phyloP scores from a whole-genome alignment of 768 basidiomycete species.

The Pleurotus sapidus region DNA sequence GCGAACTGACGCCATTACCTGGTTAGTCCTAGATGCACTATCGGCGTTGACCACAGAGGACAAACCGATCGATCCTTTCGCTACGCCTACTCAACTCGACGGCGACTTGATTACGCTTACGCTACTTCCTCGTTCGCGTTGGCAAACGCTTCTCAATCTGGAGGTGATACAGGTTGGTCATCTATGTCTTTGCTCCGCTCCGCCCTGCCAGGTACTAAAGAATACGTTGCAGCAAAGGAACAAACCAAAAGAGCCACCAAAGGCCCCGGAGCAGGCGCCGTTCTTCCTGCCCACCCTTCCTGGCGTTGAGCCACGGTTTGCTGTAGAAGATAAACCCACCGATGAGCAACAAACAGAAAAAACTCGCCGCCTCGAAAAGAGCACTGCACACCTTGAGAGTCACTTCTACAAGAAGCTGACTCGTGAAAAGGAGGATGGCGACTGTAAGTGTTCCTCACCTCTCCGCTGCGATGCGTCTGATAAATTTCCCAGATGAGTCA shows the following conservation, averaged over 20 bases:
- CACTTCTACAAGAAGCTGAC: conserved; percentile 67
- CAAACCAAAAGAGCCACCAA: conserved; percentile 94
- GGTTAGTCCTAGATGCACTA: conserved; percentile 67
- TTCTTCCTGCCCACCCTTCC: conserved; percentile 95
- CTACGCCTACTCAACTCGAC: conserved; percentile 85
- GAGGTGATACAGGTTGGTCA: conserved; percentile 82
- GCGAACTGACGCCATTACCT: conserved; percentile 1
- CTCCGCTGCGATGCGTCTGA: neutral
- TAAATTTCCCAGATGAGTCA: conserved; percentile 52
- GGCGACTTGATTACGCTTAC: conserved; percentile 93
- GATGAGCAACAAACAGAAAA: conserved; percentile 35
- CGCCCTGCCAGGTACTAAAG: neutral
- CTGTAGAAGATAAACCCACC: conserved; percentile 39
- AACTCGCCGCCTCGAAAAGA: conserved; percentile 53
- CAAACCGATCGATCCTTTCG: conserved; percentile 64
- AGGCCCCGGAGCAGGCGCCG: conserved; percentile 92
- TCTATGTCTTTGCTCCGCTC: too few relatives aligned
- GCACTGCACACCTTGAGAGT: conserved; percentile 52
- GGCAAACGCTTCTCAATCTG: conserved; percentile 96
- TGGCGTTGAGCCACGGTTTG: conserved; percentile 84
- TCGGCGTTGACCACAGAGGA: conserved; percentile 62
- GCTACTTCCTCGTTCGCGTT: conserved; percentile 84
- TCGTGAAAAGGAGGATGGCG: conserved; percentile 50
- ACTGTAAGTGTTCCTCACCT: conserved; percentile 54
- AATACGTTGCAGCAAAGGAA: conserved; percentile 73